Evolutionary conservation across 805 yeast genomes (phyloP).

Genomic region (Candida schatavii): DNA sequence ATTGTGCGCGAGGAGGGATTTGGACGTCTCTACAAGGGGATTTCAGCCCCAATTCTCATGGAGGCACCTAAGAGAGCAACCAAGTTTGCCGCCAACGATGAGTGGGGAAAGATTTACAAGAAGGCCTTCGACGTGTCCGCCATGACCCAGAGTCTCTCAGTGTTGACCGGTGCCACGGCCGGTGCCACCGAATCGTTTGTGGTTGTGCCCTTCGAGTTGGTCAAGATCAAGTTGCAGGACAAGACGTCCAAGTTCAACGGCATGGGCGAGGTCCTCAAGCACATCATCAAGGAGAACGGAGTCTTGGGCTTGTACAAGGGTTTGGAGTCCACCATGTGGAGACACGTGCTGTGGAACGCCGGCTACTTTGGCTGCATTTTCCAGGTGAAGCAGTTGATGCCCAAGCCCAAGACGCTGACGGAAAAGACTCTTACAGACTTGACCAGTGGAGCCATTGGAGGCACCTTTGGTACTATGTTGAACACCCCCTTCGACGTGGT

Average conservation of each 20-base stretch:
- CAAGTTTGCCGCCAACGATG: conserved; percentile 97
- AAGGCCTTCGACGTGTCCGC: conserved; percentile 62
- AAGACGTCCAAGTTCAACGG: conserved; percentile 77
- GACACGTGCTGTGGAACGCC: conserved; percentile 96
- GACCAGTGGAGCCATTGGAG: conserved; percentile 93
- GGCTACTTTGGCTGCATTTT: conserved; percentile 95
- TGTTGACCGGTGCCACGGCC: conserved; percentile 95
- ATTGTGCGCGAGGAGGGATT: conserved; percentile 86
- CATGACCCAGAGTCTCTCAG: conserved; percentile 79
- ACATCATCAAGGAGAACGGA: conserved; percentile 75
- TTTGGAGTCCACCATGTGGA: conserved; percentile 94
- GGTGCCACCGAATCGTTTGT: conserved; percentile 97
- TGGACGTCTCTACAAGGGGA: conserved; percentile 84
- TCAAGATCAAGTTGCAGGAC: conserved; percentile 94
- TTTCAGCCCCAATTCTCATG: conserved; percentile 94
- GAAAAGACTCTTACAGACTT: conserved; percentile 84
- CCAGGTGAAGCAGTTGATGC: conserved; percentile 78
- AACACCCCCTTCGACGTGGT: conserved; percentile 98
- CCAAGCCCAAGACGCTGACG: conserved; percentile 65
- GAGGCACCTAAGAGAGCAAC: conserved; percentile 99
- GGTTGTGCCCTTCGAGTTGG: conserved; percentile 95
- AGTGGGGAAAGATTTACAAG: conserved; percentile 86
- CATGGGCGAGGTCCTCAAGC: conserved; percentile 75
- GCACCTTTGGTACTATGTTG: conserved; percentile 90
- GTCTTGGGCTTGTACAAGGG: conserved; percentile 86